These are phyloP conservation scores for Yamadazyma blattariae DNA, from an alignment of 1,139 yeast genomes.

Conservation along the genomic window DNA sequence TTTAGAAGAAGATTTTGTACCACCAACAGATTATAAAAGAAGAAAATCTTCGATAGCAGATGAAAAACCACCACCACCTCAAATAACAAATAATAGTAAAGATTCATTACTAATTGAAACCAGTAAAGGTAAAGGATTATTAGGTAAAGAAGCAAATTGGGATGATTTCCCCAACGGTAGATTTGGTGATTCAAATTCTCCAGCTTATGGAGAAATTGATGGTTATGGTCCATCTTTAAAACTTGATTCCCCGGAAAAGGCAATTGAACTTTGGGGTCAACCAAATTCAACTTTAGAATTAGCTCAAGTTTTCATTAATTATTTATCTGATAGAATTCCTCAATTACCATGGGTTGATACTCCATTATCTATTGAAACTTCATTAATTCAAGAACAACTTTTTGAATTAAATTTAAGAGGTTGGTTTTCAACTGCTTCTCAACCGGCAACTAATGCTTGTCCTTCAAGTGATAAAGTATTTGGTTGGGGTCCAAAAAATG, in stretches of 20 bases:
- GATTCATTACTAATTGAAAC: constrained; percentile 63
- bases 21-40: constrained; percentile 15
- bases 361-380: constrained; percentile 84
- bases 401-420: constrained; percentile 73
- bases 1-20: not conserved
- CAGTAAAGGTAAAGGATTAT: constrained; percentile 78
- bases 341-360: constrained; percentile 91
- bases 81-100: constrained; percentile 12
- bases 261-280: constrained; percentile 77
- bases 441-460: constrained; percentile 85
- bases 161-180: constrained; percentile 98
- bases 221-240: constrained; percentile 94
- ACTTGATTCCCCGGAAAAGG: constrained; percentile 62
- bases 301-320: constrained; percentile 64
- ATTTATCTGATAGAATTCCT: constrained; percentile 71
- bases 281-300: constrained; percentile 68
- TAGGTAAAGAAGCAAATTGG: constrained; percentile 95
- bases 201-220: constrained; percentile 96
- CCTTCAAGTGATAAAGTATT: constrained; percentile 78
- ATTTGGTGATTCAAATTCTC: constrained; percentile 95
- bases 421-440: constrained; percentile 88
- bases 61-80: constrained; percentile 33
- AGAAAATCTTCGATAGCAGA: constrained; percentile 46
- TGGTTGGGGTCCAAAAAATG: constrained; percentile 97
- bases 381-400: constrained; percentile 86